These are phyloP conservation scores for Lolium rigidum DNA, from an alignment of 176 grass and related monocot genomes.

Conservation along the genomic window DNA sequence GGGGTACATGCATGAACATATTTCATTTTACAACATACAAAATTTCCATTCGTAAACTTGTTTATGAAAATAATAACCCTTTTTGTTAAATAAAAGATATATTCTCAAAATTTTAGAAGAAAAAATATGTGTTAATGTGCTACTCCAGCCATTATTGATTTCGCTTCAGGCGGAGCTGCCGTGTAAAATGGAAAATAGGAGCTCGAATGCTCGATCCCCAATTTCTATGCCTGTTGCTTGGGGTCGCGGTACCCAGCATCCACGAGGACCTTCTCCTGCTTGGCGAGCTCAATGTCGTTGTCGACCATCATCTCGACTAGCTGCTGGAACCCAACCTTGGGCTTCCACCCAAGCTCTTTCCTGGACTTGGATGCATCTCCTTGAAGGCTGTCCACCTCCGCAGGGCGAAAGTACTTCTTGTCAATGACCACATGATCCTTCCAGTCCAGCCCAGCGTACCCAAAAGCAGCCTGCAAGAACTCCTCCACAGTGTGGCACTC, in stretches of 20 bases:
- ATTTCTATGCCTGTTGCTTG: conserved; percentile 84
- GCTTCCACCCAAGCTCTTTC: conserved; percentile 81
- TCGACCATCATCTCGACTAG: conserved; percentile 98
- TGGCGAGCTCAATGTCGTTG: conserved; percentile 83
- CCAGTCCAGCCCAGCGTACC: conserved; percentile 80
- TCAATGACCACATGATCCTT: conserved; percentile 97
- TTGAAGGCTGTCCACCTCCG: conserved; percentile 89
- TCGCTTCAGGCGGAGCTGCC: neutral
- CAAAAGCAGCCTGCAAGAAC: conserved; percentile 84
- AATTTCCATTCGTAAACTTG: neutral
- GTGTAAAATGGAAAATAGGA: neutral
- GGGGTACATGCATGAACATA: neutral
- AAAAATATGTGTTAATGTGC: neutral
- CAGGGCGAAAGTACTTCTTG: conserved; percentile 88
- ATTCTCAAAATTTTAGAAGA: neutral
- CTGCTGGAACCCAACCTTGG: conserved; percentile 84
- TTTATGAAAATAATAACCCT: neutral
- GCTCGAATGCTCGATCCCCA: neutral
- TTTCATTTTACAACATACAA: neutral
- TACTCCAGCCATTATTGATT: neutral
- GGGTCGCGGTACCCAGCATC: conserved; percentile 86
- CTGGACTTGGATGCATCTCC: conserved; percentile 84
- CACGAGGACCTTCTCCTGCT: conserved; percentile 91
- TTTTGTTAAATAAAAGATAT: neutral
- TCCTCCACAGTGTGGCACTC: conserved; percentile 86